Evolutionary conservation across 768 basidiomycete genomes (phyloP).

Genomic region (Suillus cothurnatus): DNA sequence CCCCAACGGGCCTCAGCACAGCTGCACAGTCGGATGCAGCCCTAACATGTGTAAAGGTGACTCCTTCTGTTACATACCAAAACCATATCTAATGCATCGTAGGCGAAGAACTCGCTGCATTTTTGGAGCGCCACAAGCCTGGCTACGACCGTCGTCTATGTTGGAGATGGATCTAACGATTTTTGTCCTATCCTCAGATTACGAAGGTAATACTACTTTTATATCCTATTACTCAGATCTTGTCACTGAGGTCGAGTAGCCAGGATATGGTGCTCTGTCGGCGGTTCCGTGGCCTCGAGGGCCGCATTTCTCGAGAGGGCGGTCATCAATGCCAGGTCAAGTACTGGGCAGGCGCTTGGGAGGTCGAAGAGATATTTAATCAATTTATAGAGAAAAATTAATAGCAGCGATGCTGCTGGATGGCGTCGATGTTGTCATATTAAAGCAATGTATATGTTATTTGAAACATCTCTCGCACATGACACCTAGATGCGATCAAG

Average conservation of each 20-base stretch:
- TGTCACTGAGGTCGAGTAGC: conserved; percentile 39
- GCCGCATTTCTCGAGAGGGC: conserved; percentile 76
- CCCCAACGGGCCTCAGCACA: conserved; percentile 77
- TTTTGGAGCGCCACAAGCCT: conserved; percentile 60
- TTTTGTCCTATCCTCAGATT: conserved; percentile 90
- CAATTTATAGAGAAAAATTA: conserved; percentile 5
- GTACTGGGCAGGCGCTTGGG: conserved; percentile 96
- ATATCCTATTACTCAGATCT: conserved; percentile 2
- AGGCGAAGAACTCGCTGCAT: conserved; percentile 94
- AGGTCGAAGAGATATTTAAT: conserved; percentile 83
- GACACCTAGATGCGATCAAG: background rate
- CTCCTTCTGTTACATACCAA: background rate
- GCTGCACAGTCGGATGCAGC: conserved; percentile 85
- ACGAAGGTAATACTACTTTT: conserved; percentile 50
- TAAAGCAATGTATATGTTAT: background rate
- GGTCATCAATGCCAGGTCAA: conserved; percentile 74
- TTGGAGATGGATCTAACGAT: conserved; percentile 95
- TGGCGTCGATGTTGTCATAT: background rate
- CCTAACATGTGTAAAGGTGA: conserved; percentile 97
- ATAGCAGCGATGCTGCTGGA: background rate
- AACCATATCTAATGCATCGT: background rate
- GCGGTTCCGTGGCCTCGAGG: conserved; percentile 74
- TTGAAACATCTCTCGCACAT: background rate
- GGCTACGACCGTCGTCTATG: conserved; percentile 83
- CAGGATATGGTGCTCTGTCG: conserved; percentile 86